phyloP scores from a whole-genome alignment of 2,329 filamentous ascomycete genomes.

The Pseudopyricularia javanii region DNA sequence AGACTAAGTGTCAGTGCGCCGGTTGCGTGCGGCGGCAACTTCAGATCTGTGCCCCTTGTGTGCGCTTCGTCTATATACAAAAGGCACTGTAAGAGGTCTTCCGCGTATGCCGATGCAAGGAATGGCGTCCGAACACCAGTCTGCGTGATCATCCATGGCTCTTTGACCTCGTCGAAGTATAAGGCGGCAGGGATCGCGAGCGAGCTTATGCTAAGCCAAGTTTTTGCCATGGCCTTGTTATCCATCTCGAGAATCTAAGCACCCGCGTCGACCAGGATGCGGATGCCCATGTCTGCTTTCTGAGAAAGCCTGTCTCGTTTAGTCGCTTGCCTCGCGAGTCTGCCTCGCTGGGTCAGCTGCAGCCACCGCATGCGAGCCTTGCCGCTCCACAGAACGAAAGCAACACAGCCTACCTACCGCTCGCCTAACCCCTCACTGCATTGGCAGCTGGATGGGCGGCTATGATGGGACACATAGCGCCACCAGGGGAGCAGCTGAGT shows the following conservation, averaged over 20 bases:
- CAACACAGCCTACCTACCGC: no score
- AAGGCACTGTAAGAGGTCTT: slow-evolving; percentile 35
- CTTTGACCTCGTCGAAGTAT: slow-evolving; percentile 36
- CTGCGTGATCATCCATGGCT: slow-evolving; percentile 28
- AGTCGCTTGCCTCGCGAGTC: slow-evolving; percentile 25
- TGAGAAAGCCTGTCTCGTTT: slow-evolving; percentile 31
- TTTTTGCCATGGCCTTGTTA: slow-evolving; percentile 33
- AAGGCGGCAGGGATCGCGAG: slow-evolving; percentile 32
- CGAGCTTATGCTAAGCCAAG: slow-evolving; percentile 35
- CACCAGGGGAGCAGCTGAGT: no score
- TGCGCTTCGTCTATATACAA: slow-evolving; percentile 51
- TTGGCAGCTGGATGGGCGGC: no score
- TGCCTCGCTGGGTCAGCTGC: no score
- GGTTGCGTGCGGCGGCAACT: slow-evolving; percentile 29
- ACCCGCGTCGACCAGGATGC: slow-evolving; percentile 51
- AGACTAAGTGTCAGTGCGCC: slow-evolving; percentile 45
- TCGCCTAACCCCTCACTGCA: no score
- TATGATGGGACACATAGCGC: no score
- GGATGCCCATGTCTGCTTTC: slow-evolving; percentile 19
- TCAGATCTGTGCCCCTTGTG: slow-evolving; percentile 47
- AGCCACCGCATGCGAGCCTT: no score
- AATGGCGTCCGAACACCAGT: slow-evolving; percentile 26
- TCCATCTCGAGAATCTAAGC: slow-evolving; percentile 51
- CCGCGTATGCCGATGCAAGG: slow-evolving; percentile 38
- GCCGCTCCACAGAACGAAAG: no score